Evolutionary conservation across 176 grass and related monocot species (phyloP).

Genomic region (Dactylis glomerata): DNA sequence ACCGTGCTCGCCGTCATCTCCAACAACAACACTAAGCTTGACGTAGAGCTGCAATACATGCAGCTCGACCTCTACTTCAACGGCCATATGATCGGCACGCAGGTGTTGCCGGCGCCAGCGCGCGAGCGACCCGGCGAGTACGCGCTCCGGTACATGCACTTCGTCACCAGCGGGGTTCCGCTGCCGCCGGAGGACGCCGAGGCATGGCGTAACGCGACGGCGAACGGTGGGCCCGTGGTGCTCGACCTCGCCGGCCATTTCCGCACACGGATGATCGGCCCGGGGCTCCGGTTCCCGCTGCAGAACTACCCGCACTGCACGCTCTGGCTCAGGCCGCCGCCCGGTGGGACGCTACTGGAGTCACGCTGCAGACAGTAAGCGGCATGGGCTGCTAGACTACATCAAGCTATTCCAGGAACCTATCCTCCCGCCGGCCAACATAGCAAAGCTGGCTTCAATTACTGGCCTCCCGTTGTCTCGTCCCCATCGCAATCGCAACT

Average conservation of each 20-base stretch:
- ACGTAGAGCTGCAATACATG: constrained; percentile 48
- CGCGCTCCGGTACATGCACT: constrained; percentile 26
- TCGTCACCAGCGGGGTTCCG: constrained; percentile 36
- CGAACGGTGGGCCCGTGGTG: constrained; percentile 11
- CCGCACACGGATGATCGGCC: no score
- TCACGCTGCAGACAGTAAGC: no score
- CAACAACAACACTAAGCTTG: constrained; percentile 62
- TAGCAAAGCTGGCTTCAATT: no score
- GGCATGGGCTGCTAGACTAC: no score
- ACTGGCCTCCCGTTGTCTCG: no score
- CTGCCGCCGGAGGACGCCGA: constrained; percentile 15
- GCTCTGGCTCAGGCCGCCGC: no score
- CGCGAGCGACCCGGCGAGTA: constrained; percentile 16
- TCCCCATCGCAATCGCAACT: no score
- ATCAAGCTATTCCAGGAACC: no score
- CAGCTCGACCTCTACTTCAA: constrained; percentile 76
- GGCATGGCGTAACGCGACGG: constrained; percentile 43
- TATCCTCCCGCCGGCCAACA: no score
- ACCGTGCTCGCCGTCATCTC: constrained; percentile 51
- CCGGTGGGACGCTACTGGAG: no score
- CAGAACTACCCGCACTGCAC: no score
- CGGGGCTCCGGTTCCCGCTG: no score
- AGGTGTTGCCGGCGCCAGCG: constrained; percentile 39
- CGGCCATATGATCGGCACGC: constrained; percentile 40
- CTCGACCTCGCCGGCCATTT: constrained; percentile 39